Conservation (phyloP, 768 basidiomycete genomes). For the Calvatia gigantea region DNA sequence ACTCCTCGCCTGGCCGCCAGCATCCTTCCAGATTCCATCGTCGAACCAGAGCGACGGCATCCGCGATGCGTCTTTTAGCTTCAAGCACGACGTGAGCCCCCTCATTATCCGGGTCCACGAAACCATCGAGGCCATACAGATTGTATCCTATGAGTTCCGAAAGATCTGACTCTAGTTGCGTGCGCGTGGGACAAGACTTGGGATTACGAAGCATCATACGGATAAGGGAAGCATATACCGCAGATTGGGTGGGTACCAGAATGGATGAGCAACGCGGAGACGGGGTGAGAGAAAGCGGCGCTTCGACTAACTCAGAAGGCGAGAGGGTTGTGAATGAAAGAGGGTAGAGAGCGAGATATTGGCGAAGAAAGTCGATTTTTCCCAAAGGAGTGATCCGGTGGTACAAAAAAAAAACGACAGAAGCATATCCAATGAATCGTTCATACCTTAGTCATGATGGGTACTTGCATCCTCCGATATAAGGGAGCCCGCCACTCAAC, state of each 20-base stretch:
- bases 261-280: constrained; percentile 17
- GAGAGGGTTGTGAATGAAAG: constrained; percentile 23
- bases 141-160: constrained; percentile 32
- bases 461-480: constrained; percentile 25
- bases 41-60: constrained; percentile 14
- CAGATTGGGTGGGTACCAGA: constrained; percentile 24
- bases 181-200: constrained; percentile 17
- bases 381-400: neutral
- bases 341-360: constrained; percentile 19
- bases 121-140: constrained; percentile 26
- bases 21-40: constrained; percentile 16
- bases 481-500: constrained; percentile 25
- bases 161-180: constrained; percentile 25
- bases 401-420: too few relatives aligned
- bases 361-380: neutral
- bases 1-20: constrained; percentile 27
- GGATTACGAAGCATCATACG: constrained; percentile 28
- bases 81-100: constrained; percentile 20
- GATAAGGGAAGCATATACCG: constrained; percentile 31
- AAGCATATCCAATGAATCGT: too few relatives aligned
- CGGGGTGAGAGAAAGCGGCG: constrained; percentile 15
- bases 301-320: constrained; percentile 18
- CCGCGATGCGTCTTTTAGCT: constrained; percentile 18
- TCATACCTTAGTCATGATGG: constrained; percentile 20
- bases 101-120: constrained; percentile 27